Base-by-base conservation (phyloP, 257 asterid genomes). In the Lycium barbarum region DNA sequence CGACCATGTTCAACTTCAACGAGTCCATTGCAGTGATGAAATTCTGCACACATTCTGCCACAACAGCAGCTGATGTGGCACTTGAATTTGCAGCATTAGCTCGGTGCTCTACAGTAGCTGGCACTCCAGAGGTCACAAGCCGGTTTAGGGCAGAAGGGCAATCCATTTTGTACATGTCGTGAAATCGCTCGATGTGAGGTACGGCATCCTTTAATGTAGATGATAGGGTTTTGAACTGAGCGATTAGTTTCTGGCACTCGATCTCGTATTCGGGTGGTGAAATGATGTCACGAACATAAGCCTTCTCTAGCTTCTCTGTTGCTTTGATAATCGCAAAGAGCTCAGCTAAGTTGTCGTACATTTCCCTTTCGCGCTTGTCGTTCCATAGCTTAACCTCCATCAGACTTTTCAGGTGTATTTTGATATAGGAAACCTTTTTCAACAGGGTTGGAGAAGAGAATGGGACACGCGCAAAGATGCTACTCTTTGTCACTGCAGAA, bases 301-400 rank as follows among this genome's bases (percentile, higher is more conserved):
- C 95, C 88, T 91, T 95, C 87, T 96, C 98, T 0, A 96, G 97
- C 94, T 95, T 94, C 89, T 96, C 98, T 0, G 98, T 93, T 3
- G 97, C 98, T 86, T 96, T 96, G 35, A 96, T 90, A 7, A 96
- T 96, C 0, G 98, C 98, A 70, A 95, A 95, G 58, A 96, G 93
- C 88, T 95, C 99, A 0, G 95, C 94, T 55, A 96, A 95, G 83
- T 95, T 95, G 0, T 93, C 99, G 55, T 96, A 92, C 98, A 93
- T 91, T 90, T 93, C 99, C 79, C 99, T 92, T 88, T 93, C 98
- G 63, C 97, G 97, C 93, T 96, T 95, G 92, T 96, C 98, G 59
- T 93, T 93, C 99, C 99, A 95, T 80, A 97, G 94, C 92, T 95
- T 97, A 78, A 95, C 98, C 91, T 97, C 98, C 98, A 97, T 96